Evolutionary conservation across 1,284 basidiomycete genomes (phyloP), one percentile per base, ranked within the genome.

Genomic region (Rhodotorula mucilaginosa): DNA sequence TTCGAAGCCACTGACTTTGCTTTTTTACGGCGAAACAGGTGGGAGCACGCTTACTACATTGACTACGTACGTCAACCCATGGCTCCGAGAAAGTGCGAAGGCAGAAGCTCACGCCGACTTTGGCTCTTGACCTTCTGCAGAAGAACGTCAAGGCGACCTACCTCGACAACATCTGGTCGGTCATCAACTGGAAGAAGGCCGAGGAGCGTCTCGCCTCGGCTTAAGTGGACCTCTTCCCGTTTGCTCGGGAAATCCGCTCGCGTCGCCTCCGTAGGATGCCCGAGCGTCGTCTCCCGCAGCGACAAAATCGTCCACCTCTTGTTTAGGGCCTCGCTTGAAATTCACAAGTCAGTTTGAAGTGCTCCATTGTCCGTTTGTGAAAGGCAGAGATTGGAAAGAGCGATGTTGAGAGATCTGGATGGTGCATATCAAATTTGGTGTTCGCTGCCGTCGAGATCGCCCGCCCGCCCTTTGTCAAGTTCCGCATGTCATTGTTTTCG

Each of bases 151-250:
- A 79, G 76, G 73, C 56, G 18, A 65, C 72, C 89, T 64, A 93
- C 94, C 81, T 96, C 91, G 70, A 76, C 44, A 76, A 76, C 63
- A 79, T 79, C 71, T 79, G 78, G 93, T 89, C 89, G 80, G 92
- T 96, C 73, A 87, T 95, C 85, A 93, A 95, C 86, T 95, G 91
- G 83, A 86, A 90, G 78, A 91, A 94, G 83, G 93, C 92, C 31
- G 91, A 92, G 82, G 84, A 85, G 78, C 86, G 93, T 74, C 85
- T 90, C 60, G 59, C 70, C 54, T 58, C 61, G 58, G 70, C 70
- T n/a, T 71, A 62, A 26, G 8, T 2, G 29, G 2, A 44, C 12
- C 1, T 44, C 49, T 51, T 19, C 23, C 49, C 18, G 23, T 10
- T 21, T 51, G 49, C 23, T 18, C 49, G 23, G 8, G 49, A 51